Conservation (phyloP, 345 rosid species). For the Brassica juncea region DNA sequence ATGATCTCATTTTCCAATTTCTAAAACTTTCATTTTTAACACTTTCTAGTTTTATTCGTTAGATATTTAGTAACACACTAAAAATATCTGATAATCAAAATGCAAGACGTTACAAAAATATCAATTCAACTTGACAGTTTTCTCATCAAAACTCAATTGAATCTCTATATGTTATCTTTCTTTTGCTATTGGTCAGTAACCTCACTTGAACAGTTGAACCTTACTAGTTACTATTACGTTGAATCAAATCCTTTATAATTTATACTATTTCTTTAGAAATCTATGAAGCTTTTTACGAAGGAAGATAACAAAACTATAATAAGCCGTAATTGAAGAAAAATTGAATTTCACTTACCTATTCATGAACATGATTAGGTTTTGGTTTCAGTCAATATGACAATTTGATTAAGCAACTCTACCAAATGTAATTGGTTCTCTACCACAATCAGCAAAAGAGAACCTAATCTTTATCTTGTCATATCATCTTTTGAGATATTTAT, state of each 20-base stretch:
- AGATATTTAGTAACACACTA: not conserved
- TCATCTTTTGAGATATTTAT: conserved; percentile 1
- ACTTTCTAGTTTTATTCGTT: conserved; percentile 5
- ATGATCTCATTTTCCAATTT: conserved; percentile 23
- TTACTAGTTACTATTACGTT: not conserved
- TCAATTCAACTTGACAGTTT: not conserved
- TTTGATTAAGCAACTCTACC: not conserved
- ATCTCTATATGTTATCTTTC: not conserved
- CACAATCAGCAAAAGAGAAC: not conserved
- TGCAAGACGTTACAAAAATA: not conserved
- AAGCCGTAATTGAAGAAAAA: not conserved
- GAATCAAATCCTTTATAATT: not conserved
- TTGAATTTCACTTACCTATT: conserved; percentile 1
- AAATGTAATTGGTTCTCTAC: not conserved
- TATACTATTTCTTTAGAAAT: not conserved
- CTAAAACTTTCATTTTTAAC: not conserved
- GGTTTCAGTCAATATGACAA: not conserved
- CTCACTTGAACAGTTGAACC: not conserved
- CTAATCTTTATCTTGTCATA: conserved; percentile 6
- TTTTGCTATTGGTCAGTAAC: not conserved
- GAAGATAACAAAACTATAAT: not conserved
- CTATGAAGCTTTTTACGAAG: not conserved
- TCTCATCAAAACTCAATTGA: not conserved
- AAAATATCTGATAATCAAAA: not conserved
- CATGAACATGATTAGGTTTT: conserved; percentile 20